These are phyloP conservation scores for Schizophyllum amplum DNA, from an alignment of 1,284 basidiomycete species.

Conservation along the genomic window DNA sequence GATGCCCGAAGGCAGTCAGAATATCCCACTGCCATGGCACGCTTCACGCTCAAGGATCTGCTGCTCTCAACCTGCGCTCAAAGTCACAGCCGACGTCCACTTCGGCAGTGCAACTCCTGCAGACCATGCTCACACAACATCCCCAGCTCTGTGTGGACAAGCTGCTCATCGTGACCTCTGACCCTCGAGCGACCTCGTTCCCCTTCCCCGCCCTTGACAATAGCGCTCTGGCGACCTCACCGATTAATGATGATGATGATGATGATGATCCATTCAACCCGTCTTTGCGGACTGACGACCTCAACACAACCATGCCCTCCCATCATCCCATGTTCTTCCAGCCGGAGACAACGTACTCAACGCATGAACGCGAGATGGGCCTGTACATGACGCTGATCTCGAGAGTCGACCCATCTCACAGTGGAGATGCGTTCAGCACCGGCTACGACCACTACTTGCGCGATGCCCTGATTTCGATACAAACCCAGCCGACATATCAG, in stretches of 20 bases:
- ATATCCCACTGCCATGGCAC: slow-evolving; percentile 79
- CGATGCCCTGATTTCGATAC: slow-evolving; percentile 69
- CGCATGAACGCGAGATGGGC: slow-evolving; percentile 76
- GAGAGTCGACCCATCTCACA: slow-evolving; percentile 69
- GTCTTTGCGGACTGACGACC: background rate
- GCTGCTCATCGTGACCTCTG: slow-evolving; percentile 61
- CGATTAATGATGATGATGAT: slow-evolving; percentile 22
- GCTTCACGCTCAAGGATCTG: slow-evolving; percentile 87
- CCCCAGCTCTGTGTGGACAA: slow-evolving; percentile 59
- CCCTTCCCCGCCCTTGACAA: slow-evolving; percentile 47
- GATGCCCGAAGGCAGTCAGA: slow-evolving; percentile 57
- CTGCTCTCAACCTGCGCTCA: slow-evolving; percentile 74
- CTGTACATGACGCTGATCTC: slow-evolving; percentile 76
- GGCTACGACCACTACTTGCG: slow-evolving; percentile 81
- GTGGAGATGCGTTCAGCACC: slow-evolving; percentile 71
- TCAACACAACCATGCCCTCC: background rate
- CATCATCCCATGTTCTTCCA: slow-evolving; percentile 38
- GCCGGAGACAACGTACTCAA: slow-evolving; percentile 64
- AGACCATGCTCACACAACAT: slow-evolving; percentile 66
- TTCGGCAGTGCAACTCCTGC: slow-evolving; percentile 73
- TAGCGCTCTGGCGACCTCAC: slow-evolving; percentile 17
- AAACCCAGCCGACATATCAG: slow-evolving; percentile 52
- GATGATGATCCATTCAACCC: slow-evolving; percentile 11
- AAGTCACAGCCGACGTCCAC: slow-evolving; percentile 54
- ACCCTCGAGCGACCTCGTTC: slow-evolving; percentile 67